Conservation (phyloP, 495 filamentous ascomycete species). For the Penicillium subrubescens region DNA sequence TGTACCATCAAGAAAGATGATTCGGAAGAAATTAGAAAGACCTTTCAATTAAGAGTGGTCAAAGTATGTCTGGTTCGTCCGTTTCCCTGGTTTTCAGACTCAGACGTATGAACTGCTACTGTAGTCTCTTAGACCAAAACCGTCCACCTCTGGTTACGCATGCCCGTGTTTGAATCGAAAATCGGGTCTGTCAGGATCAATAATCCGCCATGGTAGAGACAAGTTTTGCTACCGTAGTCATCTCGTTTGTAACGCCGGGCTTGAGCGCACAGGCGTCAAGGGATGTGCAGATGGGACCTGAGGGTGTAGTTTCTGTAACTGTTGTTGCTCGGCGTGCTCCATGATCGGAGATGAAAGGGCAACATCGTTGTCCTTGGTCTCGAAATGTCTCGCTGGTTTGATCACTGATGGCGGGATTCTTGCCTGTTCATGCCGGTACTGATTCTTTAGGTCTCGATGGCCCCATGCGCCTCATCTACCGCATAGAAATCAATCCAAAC, state of each 20-base stretch:
- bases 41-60: too few species aligned
- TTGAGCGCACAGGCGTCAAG: not conserved
- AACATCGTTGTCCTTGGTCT: conserved; percentile 77
- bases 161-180: too few species aligned
- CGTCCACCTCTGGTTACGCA: too few species aligned
- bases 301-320: conserved; percentile 37
- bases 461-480: conserved; percentile 76
- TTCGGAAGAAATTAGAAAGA: too few species aligned
- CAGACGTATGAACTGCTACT: too few species aligned
- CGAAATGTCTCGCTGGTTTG: conserved; percentile 47
- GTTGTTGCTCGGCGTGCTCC: conserved; percentile 74
- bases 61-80: too few species aligned
- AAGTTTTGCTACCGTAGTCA: not conserved
- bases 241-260: not conserved
- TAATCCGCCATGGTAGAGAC: too few species aligned
- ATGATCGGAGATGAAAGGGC: conserved; percentile 53
- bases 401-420: conserved; percentile 9
- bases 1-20: too few species aligned
- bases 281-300: not conserved
- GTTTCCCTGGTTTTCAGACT: too few species aligned
- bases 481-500: conserved; percentile 88
- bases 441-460: conserved; percentile 20
- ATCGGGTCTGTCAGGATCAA: too few species aligned
- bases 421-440: conserved; percentile 44
- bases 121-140: too few species aligned